Conservation (phyloP, 1,284 basidiomycete genomes). For the Ceratobasidium sp. region DNA sequence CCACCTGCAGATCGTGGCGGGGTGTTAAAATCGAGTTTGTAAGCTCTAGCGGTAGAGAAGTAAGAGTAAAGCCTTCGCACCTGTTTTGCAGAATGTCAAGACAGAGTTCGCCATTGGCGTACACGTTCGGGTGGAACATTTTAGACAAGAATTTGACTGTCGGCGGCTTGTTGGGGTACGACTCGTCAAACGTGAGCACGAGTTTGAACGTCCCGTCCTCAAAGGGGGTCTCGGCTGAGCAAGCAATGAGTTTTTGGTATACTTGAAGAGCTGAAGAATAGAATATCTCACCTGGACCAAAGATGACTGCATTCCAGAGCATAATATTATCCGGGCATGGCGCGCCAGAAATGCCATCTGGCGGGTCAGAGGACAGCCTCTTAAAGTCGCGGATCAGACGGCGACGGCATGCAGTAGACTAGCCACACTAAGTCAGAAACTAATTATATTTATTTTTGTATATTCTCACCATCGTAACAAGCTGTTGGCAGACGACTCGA, state of each 20-base stretch:
- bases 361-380: slow-evolving; percentile 92
- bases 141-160: slow-evolving; percentile 96
- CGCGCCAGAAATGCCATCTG: slow-evolving; percentile 95
- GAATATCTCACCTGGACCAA: slow-evolving; percentile 86
- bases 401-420: slow-evolving; percentile 92
- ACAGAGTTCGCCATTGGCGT: slow-evolving; percentile 97
- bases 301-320: slow-evolving; percentile 99
- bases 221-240: slow-evolving; percentile 94
- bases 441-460: background rate
- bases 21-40: too few relatives aligned
- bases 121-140: slow-evolving; percentile 99
- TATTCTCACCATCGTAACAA: slow-evolving; percentile 6
- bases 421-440: slow-evolving; percentile 18
- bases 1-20: slow-evolving; percentile 65
- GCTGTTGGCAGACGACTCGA: background rate
- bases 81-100: slow-evolving; percentile 98
- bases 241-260: slow-evolving; percentile 24
- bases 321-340: slow-evolving; percentile 99
- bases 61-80: slow-evolving; percentile 6
- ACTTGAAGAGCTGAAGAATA: background rate
- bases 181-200: slow-evolving; percentile 94
- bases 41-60: too few relatives aligned
- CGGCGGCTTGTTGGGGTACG: slow-evolving; percentile 98
- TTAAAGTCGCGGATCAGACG: slow-evolving; percentile 97
- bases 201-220: slow-evolving; percentile 99